These are phyloP conservation scores for Pichia rugopelliculosa DNA, from an alignment of 805 yeast genomes.

Conservation along the genomic window DNA sequence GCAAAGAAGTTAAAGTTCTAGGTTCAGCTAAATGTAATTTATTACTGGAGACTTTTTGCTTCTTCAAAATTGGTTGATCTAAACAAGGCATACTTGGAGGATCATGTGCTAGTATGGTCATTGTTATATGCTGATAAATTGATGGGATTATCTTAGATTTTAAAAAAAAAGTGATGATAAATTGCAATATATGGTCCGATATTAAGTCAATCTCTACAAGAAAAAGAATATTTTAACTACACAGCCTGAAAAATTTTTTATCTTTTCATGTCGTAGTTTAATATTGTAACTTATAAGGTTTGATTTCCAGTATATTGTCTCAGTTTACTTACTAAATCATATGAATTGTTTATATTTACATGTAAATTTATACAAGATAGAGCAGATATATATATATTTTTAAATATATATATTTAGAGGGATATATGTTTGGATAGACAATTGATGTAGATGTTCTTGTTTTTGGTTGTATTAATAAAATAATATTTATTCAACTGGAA, in stretches of 20 bases:
- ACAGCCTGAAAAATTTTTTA: conserved; percentile 3
- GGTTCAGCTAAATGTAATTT: neutral
- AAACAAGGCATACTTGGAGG: neutral
- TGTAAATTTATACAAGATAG: neutral
- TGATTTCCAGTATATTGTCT: too few relatives aligned
- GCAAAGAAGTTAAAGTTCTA: neutral
- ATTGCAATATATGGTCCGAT: neutral
- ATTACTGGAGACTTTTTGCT: neutral
- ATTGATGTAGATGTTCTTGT: neutral
- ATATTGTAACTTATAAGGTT: too few relatives aligned
- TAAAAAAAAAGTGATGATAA: neutral
- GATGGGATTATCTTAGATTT: neutral
- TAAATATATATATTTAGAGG: neutral
- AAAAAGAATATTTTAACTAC: neutral
- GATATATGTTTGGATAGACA: neutral
- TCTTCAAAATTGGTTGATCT: neutral
- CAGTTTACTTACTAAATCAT: too few relatives aligned
- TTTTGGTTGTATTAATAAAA: too few relatives aligned
- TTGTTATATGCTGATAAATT: neutral
- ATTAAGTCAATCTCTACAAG: neutral
- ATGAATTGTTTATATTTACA: conserved; percentile 1
- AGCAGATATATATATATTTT: neutral
- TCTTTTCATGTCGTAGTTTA: too few relatives aligned
- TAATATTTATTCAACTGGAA: conserved; percentile 38
- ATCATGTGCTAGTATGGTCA: neutral